Conservation (phyloP, 106 monocot genomes). For the Dioscorea dumetorum region DNA sequence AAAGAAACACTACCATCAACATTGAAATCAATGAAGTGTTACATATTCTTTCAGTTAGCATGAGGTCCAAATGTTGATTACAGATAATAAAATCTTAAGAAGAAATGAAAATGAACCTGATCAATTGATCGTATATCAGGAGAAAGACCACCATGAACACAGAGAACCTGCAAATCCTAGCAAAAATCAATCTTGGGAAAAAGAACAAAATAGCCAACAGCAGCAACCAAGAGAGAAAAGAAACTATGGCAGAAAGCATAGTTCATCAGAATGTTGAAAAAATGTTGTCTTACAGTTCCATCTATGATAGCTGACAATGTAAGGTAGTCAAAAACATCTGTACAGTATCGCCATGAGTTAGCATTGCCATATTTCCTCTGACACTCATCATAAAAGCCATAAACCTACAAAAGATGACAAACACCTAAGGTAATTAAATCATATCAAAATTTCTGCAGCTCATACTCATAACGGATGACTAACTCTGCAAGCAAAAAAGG, state of each 20-base stretch:
- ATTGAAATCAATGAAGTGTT: too few species aligned
- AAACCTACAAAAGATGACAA: conserved; percentile 44
- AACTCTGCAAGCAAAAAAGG: too few species aligned
- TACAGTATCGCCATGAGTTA: conserved; percentile 98
- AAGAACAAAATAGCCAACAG: neutral
- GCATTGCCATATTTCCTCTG: conserved; percentile 99
- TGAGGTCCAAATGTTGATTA: too few species aligned
- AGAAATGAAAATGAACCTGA: conserved; percentile 58
- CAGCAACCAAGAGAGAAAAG: too few species aligned
- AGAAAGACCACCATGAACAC: conserved; percentile 97
- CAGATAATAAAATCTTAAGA: too few species aligned
- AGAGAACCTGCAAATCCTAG: conserved; percentile 63
- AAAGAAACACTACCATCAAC: too few species aligned
- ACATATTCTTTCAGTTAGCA: too few species aligned
- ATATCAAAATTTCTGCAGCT: neutral
- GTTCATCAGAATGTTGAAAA: neutral
- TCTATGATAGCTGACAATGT: conserved; percentile 96
- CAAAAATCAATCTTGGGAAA: neutral
- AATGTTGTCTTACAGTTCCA: conserved; percentile 64
- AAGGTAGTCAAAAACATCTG: conserved; percentile 97
- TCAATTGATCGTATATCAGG: conserved; percentile 95
- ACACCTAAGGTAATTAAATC: neutral
- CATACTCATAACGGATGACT: too few species aligned
- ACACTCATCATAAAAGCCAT: conserved; percentile 98
- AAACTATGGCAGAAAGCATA: too few species aligned